Evolutionary conservation across 306 rosid species (phyloP), one percentile per base, ranked within the genome.

Genomic region (Vigna mungo): DNA sequence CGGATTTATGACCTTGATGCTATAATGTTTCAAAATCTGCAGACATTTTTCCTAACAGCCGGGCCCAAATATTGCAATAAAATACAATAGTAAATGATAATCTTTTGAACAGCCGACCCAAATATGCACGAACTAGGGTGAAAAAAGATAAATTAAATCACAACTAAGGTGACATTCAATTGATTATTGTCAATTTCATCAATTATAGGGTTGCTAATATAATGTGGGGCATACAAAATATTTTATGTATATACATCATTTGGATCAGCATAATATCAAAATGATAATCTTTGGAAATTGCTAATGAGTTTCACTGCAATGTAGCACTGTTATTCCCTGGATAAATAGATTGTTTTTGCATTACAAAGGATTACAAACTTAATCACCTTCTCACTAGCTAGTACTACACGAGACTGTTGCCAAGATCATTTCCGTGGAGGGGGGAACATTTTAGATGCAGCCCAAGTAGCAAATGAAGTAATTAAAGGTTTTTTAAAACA

Each of bases 151-250:
- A 37, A 55, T 7, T 68, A 84, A 14, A 65, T 30, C 8, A n/a
- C 47, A 59, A 65, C 71, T n/a, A 66, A 0, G 6, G 12, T 6
- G 39, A 15, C 34, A 76, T 47, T 47, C 76, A 76, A 46, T 18
- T 55, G 67, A 47, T 72, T 53, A 25, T 63, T 51, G 46, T 20
- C 44, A 51, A 17, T 30, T 39, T 51, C 39, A n/a, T 30, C 62
- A 75, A 80, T n/a, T 62, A 47, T 15, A 70, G 62, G 36, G 66
- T 59, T 63, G 70, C 46, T 30, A 61, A 52, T 44, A 53, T 23
- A 79, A 69, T 17, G 27, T 4, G 27, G 13, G 20, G 39, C 15
- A 15, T 78, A 21, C 34, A 25, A n/a, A 79, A 23, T 36, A 70
- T 49, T 34, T 59, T 34, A 47, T 37, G 43, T 7, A 66, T 66